Evolutionary conservation across 169 alveolate genomes (phyloP), one percentile per base, ranked within the genome.

Genomic region (Plasmodium falciparum): DNA sequence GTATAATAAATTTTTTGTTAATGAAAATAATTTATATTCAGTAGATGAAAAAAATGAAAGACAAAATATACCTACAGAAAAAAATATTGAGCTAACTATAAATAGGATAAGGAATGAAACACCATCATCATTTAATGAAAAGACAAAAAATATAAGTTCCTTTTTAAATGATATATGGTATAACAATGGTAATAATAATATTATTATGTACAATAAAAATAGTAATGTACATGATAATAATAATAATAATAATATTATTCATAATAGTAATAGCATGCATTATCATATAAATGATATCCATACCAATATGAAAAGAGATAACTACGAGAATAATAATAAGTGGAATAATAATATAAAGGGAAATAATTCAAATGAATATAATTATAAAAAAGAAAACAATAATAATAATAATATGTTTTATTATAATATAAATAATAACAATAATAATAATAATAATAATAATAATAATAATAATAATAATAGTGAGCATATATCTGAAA

Each of bases 91-190:
- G 9, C 39, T 47, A 3, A 43, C 67, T 78, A 78, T 58, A 65
- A 29, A 39, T 39, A 39, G 17, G n/a, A 29, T 24, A 39, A 78
- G 39, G 24, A 58, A 45, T n/a, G 54, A 15, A 65, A 52, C 26
- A 7, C 75, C 49, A 7, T n/a, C 56, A 26, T 17, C 56, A 26
- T 17, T n/a, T 39, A 15, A 39, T 20, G 78, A 63, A 29, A 67
- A 52, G 13, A 71, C 9, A 5, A 39, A 47, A 45, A 78, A 67
- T 22, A 52, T 78, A 78, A 65, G 78, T 17, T 63, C 89, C 71
- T 66, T 78, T 66, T 70, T 78, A 78, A 78, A 78, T 52, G 2
- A 78, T 8, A 78, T 78, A 43, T 78, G 89, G 89, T 78, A 78
- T 24, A 71, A 78, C 15, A 66, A 45, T 58, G 66, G 20, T 69